Evolutionary conservation across 305 asterid genomes (phyloP), one percentile per base, ranked within the genome.

Genomic region (Fraxinus dipetala): DNA sequence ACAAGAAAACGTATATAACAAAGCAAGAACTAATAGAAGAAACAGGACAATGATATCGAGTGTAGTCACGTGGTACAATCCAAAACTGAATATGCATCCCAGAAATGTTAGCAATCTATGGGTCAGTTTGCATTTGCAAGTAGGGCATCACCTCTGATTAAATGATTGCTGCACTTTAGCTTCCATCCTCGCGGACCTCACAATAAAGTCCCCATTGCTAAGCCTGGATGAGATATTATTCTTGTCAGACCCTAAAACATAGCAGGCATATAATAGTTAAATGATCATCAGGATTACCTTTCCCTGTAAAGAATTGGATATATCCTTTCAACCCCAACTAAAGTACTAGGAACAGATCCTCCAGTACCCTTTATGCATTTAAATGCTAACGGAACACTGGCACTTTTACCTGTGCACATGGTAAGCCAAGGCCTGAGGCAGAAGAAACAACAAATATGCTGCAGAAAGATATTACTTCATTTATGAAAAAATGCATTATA

Each of bases 261-360:
- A 56, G 28, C 56, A 83, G 38, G 83, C 77, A 76, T 74, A 36
- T 6, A 51, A 69, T 40, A 36, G 74, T 69, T 40, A 75, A 72
- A 51, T 18, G 69, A 78, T 77, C 43, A 54, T 59, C 81, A 82
- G 80, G 72, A 70, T 79, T 92, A 96, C 99, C 98, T 96, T 91
- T 93, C 98, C 87, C 90, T 81, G 89, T 90, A 92, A 76, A 93
- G 89, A 89, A 96, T 86, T 79, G 97, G 98, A 86, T 94, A 96
- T 79, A 89, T 89, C 92, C 97, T 89, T 84, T 92, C 89, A 78
- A 96, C 83, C 61, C 97, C 97, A 79, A 94, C 88, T 82, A 94
- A 74, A 77, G 99, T 96, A 85, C 91, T 86, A 61, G 98, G 97
- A 78, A 94, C 94, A 76, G 88, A 81, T 78, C 99, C 99, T 86